Evolutionary conservation across 23 red algal species (phyloP), one percentile per base, ranked within the genome.

Genomic region (Agarophyton chilense): DNA sequence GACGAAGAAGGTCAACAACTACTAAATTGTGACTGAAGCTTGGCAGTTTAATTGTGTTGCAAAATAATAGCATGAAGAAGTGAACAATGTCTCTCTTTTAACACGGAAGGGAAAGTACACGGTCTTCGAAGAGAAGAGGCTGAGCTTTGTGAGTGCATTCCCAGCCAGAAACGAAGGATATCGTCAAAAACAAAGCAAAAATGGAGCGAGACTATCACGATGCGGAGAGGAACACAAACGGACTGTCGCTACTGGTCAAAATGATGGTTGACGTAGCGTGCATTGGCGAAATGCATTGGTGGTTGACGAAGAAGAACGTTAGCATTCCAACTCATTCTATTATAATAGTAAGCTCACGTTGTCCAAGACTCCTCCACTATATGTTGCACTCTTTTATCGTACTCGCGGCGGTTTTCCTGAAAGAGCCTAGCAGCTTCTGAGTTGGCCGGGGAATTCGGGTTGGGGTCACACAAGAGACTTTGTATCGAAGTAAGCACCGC

Each of bases 401-500:
- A 99, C 57, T 99, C 97, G 36, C 97, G 77, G 43, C 93, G 84
- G 86, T 99, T 95, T 55, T 99, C 97, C 90, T 95, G 86, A 74
- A 92, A 98, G 3, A 99, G 79, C 19, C 87, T 52, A 0, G 97
- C 97, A 64, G 97, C 97, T 82, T 99, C 97, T 2, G 88, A 90
- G 85, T 99, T 99, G 10, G 97, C 97, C 4, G 97, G 97, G 51
- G 97, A 99, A 73, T 99, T 99, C 10, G 97, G 97, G 60, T 99
- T 99, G 11, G 97, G 97, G 67, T 99, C 97, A 86, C 97, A 99
- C 28, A 99, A 74, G 77, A 99, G 87, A 52, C 93, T 96, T 77
- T 99, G 97, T 78, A 99, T 99, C 41, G 97, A 99, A 18, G 97
- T 99, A 32, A 99, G 88, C 19, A 99, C 97, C 21, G 97, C 97